A percentile compares a stretch with the other conserved stretches of the same genome.
phyloP scores from a whole-genome alignment of 495 filamentous ascomycete genomes.

The Neurospora discreta region DNA sequence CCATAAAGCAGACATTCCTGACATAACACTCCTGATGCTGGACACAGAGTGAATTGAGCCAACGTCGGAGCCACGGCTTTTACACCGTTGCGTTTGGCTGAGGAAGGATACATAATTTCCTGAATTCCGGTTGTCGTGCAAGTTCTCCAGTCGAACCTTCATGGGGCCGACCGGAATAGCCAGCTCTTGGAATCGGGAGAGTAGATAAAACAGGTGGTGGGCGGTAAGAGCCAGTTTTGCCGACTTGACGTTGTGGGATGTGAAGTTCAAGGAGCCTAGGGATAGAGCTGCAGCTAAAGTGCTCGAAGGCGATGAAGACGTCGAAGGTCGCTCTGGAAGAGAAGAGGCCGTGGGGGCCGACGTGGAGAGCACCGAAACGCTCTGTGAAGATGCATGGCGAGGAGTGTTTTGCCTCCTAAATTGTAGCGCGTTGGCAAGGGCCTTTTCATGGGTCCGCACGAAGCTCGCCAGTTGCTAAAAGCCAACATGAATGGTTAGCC shows the following conservation, averaged over 20 bases:
- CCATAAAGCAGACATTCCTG: constrained; percentile 87
- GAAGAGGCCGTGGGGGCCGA: constrained; percentile 38
- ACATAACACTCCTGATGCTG: constrained; percentile 95
- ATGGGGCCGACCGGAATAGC: constrained; percentile 84
- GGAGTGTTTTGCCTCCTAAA: constrained; percentile 53
- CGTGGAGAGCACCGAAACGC: constrained; percentile 37
- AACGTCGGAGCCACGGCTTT: constrained; percentile 65
- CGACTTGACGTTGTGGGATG: constrained; percentile 73
- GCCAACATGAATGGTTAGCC: neutral
- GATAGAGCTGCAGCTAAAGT: constrained; percentile 77
- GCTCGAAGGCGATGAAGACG: constrained; percentile 55
- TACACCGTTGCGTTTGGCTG: constrained; percentile 62
- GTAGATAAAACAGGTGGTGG: constrained; percentile 91
- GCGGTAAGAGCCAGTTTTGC: constrained; percentile 90
- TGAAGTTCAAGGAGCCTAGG: constrained; percentile 70
- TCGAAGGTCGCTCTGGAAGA: constrained; percentile 40
- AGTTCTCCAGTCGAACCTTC: constrained; percentile 90
- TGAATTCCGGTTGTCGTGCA: constrained; percentile 75
- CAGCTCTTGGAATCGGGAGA: constrained; percentile 88
- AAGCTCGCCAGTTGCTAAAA: constrained; percentile 82
- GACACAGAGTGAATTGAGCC: constrained; percentile 91
- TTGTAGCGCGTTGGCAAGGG: constrained; percentile 89
- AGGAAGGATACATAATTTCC: constrained; percentile 96
- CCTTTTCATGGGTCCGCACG: constrained; percentile 94
- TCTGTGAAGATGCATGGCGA: constrained; percentile 53